Conservation (phyloP, 2,329 filamentous ascomycete species). For the Zymoseptoria ardabiliae region DNA sequence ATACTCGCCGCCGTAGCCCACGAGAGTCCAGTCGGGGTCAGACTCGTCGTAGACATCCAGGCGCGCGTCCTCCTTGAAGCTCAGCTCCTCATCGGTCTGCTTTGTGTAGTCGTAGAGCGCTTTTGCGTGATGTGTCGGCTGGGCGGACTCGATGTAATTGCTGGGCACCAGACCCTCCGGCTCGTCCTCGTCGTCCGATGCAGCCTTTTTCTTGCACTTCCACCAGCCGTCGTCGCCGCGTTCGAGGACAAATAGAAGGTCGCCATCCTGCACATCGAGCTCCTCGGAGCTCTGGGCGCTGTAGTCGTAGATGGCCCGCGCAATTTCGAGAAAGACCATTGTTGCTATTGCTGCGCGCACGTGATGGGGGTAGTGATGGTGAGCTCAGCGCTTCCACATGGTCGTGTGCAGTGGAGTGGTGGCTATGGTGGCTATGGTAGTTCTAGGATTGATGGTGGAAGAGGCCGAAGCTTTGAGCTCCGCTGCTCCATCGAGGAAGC, state of each 20-base stretch:
- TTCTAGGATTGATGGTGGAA: background rate
- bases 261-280: conserved; percentile 75
- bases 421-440: background rate
- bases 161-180: conserved; percentile 83
- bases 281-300: conserved; percentile 78
- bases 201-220: conserved; percentile 87
- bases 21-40: conserved; percentile 94
- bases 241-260: conserved; percentile 80
- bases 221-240: conserved; percentile 79
- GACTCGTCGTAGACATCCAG: conserved; percentile 82
- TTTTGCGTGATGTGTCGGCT: conserved; percentile 63
- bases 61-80: conserved; percentile 80
- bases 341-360: conserved; percentile 1
- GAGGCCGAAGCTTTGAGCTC: background rate
- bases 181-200: conserved; percentile 77
- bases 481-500: no score
- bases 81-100: conserved; percentile 96
- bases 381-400: background rate
- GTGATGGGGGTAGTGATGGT: background rate
- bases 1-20: conserved; percentile 75
- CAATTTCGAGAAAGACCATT: conserved; percentile 91
- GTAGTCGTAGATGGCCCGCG: conserved; percentile 89
- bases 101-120: conserved; percentile 97
- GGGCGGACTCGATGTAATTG: conserved; percentile 87
- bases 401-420: background rate